These are phyloP conservation scores for Candida cerambycidarum DNA, from an alignment of 805 yeast species.

Conservation along the genomic window DNA sequence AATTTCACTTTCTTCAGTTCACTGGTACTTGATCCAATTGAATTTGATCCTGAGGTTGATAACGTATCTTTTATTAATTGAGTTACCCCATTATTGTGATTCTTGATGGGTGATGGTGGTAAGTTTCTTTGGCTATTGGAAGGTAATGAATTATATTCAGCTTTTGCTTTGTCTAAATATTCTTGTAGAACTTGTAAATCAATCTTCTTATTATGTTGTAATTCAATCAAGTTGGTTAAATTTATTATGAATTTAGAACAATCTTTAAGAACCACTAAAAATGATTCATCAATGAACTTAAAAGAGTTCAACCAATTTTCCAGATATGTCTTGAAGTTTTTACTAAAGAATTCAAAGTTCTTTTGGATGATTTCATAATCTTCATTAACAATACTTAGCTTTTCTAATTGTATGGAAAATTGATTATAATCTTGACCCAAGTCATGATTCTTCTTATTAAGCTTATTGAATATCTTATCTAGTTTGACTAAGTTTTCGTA, in stretches of 20 bases:
- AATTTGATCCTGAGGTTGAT: constrained; percentile 46
- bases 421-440: constrained; percentile 71
- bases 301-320: constrained; percentile 43
- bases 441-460: constrained; percentile 70
- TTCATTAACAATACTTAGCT: constrained; percentile 52
- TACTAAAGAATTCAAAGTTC: constrained; percentile 38
- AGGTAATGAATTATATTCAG: constrained; percentile 50
- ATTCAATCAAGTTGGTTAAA: constrained; percentile 60
- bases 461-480: constrained; percentile 73
- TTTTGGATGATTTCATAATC: constrained; percentile 19
- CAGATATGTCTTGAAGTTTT: constrained; percentile 35
- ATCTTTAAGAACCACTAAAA: constrained; percentile 79
- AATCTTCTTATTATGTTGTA: constrained; percentile 86
- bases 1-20: constrained; percentile 46
- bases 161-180: constrained; percentile 67
- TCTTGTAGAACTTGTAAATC: constrained; percentile 86
- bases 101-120: constrained; percentile 35
- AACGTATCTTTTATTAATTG: constrained; percentile 51
- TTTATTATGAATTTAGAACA: constrained; percentile 66
- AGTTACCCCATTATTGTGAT: constrained; percentile 33
- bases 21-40: constrained; percentile 40
- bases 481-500: constrained; percentile 80
- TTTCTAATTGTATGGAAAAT: constrained; percentile 67
- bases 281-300: constrained; percentile 69
- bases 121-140: constrained; percentile 16